Base-by-base conservation (phyloP, 78 protist genomes). In the Monosiga brevicollis region DNA sequence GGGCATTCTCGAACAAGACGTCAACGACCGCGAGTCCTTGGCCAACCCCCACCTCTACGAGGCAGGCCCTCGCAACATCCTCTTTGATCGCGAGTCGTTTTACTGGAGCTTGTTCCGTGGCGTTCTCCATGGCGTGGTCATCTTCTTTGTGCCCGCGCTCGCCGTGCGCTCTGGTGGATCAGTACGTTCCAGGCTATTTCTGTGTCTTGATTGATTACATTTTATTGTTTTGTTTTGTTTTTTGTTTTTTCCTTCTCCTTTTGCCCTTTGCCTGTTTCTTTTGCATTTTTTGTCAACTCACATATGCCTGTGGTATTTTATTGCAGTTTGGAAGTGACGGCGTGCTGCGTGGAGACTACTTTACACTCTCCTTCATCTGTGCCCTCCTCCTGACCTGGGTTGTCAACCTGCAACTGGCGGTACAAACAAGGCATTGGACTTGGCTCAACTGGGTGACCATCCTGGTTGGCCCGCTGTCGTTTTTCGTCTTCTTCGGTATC, bases 351-450 rank as follows among this genome's bases (percentile, higher is more conserved):
- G 26, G 26, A 36, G 41, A n/a, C 37, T 36, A 24, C 41, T 3
- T 15, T 2, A 36, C 36, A 3, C 41, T 74, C 78, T 6, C 25
- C 78, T 22, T 40, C 3, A 6, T 2, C 78, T 2, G 32, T 40
- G 1, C 78, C 41, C 22, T 10, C 41, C 1, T 22, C 25, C 78
- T 74, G 34, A 40, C 36, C 36, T 25, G 6, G 37, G 77, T 82
- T 11, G 84, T 82, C 70, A 82, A 82, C 42, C 84, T 82, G 25
- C 62, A 49, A 15, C 62, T 49, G 6, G 62, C 29, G 29, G 29
- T 49, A 15, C 6, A 20, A 15, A 49, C 29, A 6, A 6, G 62
- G 62, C 15, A 49, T 15, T 49, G 62, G 62, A 49, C 62, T 20
- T 49, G 62, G 62, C 62, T 49, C 62, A 49, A 49, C 62, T 49